phyloP scores from a whole-genome alignment of 1,284 basidiomycete genomes.

The Cutaneotrichosporon mucoides region DNA sequence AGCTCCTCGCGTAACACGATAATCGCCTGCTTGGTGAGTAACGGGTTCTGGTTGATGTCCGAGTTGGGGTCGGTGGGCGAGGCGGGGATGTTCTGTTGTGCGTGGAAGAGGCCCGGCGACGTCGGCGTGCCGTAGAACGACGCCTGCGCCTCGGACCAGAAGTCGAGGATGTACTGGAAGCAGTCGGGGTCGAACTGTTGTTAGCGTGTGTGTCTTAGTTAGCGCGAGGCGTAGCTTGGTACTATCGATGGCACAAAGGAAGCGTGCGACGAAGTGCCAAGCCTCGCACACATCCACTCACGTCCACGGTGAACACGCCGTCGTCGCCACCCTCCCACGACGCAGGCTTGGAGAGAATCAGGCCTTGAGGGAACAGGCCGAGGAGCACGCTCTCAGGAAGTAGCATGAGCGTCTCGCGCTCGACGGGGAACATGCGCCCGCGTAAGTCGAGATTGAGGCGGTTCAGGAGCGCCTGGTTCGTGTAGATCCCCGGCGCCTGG shows the following conservation, averaged over 20 bases:
- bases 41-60: constrained; percentile 67
- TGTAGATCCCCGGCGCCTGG: constrained; percentile 23
- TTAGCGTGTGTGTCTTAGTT: not conserved
- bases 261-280: too few relatives aligned
- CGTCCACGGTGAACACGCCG: constrained; percentile 92
- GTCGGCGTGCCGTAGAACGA: constrained; percentile 84
- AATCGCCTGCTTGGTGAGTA: constrained; percentile 94
- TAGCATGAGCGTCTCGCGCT: constrained; percentile 97
- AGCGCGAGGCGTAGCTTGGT: too few relatives aligned
- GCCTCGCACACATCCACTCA: constrained; percentile 53
- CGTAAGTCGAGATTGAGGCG: constrained; percentile 88
- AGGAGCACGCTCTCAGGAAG: constrained; percentile 94
- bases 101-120: constrained; percentile 67
- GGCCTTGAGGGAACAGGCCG: constrained; percentile 95
- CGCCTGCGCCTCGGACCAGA: constrained; percentile 83
- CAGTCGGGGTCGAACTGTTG: constrained; percentile 94
- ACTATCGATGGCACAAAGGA: too few relatives aligned
- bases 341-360: constrained; percentile 83
- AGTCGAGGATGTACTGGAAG: constrained; percentile 85
- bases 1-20: constrained; percentile 97
- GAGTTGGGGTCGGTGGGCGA: constrained; percentile 28
- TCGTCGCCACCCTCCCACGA: constrained; percentile 73
- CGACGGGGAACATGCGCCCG: constrained; percentile 86
- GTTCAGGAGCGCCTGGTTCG: constrained; percentile 63
- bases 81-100: constrained; percentile 73